Percentiles rank a stretch among this genome's conserved stretches.
These are phyloP conservation scores for Alternaria viburni DNA, from an alignment of 2,329 filamentous ascomycete species.

Conservation along the genomic window DNA sequence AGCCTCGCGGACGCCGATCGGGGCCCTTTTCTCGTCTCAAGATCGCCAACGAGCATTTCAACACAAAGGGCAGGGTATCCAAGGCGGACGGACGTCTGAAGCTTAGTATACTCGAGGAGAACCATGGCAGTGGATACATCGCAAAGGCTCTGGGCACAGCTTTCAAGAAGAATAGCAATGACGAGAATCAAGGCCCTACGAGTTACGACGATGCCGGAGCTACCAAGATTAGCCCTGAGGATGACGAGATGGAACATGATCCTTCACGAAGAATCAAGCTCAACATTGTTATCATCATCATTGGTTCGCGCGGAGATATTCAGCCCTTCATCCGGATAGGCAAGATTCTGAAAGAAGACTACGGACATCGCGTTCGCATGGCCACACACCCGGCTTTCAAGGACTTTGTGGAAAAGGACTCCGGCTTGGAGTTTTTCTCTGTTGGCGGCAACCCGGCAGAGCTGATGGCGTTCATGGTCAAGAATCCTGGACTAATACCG, in stretches of 20 bases:
- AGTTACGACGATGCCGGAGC: constrained; percentile 13
- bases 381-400: constrained; percentile 81
- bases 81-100: constrained; percentile 73
- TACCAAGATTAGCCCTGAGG: constrained; percentile 39
- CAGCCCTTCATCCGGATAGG: constrained; percentile 81
- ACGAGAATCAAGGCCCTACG: constrained; percentile 40
- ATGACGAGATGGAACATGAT: constrained; percentile 44
- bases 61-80: constrained; percentile 68
- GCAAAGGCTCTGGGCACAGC: constrained; percentile 74
- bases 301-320: constrained; percentile 79
- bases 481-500: constrained; percentile 79
- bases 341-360: constrained; percentile 71
- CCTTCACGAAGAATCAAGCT: constrained; percentile 57
- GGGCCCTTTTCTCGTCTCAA: constrained; percentile 61
- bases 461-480: constrained; percentile 88
- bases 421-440: constrained; percentile 78
- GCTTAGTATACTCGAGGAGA: constrained; percentile 72
- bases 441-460: constrained; percentile 80
- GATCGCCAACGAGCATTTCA: constrained; percentile 69
- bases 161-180: constrained; percentile 62
- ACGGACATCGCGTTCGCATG: constrained; percentile 77
- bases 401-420: constrained; percentile 75
- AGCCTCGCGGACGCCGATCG: constrained; percentile 13
- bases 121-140: constrained; percentile 71
- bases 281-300: constrained; percentile 85